Percentiles rank a stretch among this genome's conserved stretches.
Evolutionary conservation across 2,329 filamentous ascomycete genomes (phyloP).

Genomic region (Cordyceps pruinosa): DNA sequence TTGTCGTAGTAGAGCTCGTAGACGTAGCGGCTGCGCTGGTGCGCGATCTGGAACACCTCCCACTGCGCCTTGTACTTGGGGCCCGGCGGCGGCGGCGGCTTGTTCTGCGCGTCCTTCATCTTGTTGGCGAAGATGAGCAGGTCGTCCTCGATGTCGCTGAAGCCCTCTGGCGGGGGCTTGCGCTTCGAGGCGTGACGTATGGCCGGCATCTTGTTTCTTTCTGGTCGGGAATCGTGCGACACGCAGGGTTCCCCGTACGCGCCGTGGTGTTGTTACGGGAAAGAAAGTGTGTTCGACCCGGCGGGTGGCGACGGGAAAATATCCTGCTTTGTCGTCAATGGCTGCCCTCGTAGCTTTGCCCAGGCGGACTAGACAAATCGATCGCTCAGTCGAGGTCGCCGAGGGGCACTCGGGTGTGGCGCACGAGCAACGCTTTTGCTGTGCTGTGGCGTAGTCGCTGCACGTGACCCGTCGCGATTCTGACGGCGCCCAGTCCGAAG

Average conservation of each 20-base stretch:
- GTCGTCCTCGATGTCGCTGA: slow-evolving; percentile 81
- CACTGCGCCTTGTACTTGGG: slow-evolving; percentile 85
- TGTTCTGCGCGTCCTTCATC: slow-evolving; percentile 93
- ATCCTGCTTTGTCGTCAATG: no score
- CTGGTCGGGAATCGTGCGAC: neutral
- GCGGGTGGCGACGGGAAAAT: no score
- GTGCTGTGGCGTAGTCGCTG: slow-evolving; percentile 1
- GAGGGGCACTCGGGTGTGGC: slow-evolving; percentile 6
- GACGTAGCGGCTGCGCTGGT: slow-evolving; percentile 86
- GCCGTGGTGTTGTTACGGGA: no score
- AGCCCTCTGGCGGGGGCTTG: slow-evolving; percentile 79
- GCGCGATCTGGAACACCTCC: slow-evolving; percentile 96
- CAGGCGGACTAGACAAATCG: neutral
- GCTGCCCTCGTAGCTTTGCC: no score
- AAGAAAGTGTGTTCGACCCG: no score
- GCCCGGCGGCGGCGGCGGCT: slow-evolving; percentile 69
- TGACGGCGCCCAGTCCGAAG: slow-evolving; percentile 8
- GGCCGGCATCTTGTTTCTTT: slow-evolving; percentile 56
- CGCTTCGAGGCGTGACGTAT: slow-evolving; percentile 68
- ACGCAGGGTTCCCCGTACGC: no score
- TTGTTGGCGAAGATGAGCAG: slow-evolving; percentile 81
- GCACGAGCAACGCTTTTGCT: neutral
- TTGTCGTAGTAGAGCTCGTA: slow-evolving; percentile 98
- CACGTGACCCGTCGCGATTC: slow-evolving; percentile 10
- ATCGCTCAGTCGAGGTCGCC: neutral